Conservation (phyloP, 768 basidiomycete species). For the Calocera viscosa region DNA sequence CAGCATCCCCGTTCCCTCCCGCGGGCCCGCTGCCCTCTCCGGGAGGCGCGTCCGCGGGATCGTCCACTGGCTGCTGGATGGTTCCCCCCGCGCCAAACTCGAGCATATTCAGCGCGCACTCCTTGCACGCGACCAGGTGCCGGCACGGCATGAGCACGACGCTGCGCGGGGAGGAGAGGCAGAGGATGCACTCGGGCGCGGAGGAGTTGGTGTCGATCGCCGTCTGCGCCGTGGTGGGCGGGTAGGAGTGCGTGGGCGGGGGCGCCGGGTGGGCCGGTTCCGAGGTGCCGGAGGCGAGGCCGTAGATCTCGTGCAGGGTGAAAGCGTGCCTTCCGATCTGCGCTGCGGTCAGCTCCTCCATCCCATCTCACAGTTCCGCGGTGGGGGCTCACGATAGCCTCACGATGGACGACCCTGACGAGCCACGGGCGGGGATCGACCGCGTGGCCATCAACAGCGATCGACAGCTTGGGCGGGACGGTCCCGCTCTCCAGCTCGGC, state of each 20-base stretch:
- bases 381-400: slow-evolving; percentile 44
- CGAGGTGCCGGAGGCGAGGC: slow-evolving; percentile 46
- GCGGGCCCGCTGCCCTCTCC: slow-evolving; percentile 22
- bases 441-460: slow-evolving; percentile 24
- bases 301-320: slow-evolving; percentile 91
- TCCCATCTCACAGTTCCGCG: neutral
- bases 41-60: slow-evolving; percentile 20
- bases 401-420: slow-evolving; percentile 82
- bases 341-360: neutral
- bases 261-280: neutral
- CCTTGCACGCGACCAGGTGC: slow-evolving; percentile 89
- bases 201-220: slow-evolving; percentile 27
- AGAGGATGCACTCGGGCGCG: slow-evolving; percentile 70
- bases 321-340: slow-evolving; percentile 89
- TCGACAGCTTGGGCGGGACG: slow-evolving; percentile 6
- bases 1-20: slow-evolving; percentile 22
- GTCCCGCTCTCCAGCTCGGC: slow-evolving; percentile 11
- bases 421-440: slow-evolving; percentile 73
- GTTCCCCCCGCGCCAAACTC: slow-evolving; percentile 90
- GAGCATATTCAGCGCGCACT: slow-evolving; percentile 93
- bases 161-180: slow-evolving; percentile 75
- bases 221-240: slow-evolving; percentile 24
- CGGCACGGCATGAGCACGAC: slow-evolving; percentile 88
- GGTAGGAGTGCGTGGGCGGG: slow-evolving; percentile 18
- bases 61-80: slow-evolving; percentile 46